A percentile compares a stretch with the other conserved stretches of the same genome.
phyloP scores from a whole-genome alignment of 2,329 filamentous ascomycete genomes.

The Coleophoma crateriformis region DNA sequence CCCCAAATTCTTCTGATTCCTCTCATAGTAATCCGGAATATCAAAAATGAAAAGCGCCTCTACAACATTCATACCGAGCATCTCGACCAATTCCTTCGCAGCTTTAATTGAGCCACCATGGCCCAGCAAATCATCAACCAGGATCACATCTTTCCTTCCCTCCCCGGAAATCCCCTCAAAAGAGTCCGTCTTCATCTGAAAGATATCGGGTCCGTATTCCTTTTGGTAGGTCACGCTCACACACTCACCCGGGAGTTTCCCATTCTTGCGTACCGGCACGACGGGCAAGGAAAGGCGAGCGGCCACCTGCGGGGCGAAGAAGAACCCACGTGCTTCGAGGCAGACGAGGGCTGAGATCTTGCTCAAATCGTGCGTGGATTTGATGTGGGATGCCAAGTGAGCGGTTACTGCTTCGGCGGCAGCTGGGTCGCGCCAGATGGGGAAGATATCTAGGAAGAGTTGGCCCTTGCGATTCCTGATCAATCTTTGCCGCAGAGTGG shows the following conservation, averaged over 20 bases:
- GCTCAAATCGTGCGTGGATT: slow-evolving; percentile 7
- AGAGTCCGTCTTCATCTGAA: slow-evolving; percentile 86
- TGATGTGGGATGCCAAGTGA: slow-evolving; percentile 10
- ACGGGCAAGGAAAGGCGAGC: slow-evolving; percentile 75
- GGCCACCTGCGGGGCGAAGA: slow-evolving; percentile 85
- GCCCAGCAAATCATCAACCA: slow-evolving; percentile 96
- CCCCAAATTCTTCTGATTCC: slow-evolving; percentile 8
- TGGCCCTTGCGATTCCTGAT: slow-evolving; percentile 6
- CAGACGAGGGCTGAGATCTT: slow-evolving; percentile 56
- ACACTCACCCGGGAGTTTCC: slow-evolving; percentile 86
- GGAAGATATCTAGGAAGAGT: slow-evolving; percentile 16
- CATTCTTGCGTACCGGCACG: slow-evolving; percentile 86
- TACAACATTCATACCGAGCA: slow-evolving; percentile 74
- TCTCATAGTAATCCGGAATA: slow-evolving; percentile 11
- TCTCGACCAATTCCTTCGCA: slow-evolving; percentile 74
- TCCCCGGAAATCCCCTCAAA: slow-evolving; percentile 44
- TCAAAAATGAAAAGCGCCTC: slow-evolving; percentile 93
- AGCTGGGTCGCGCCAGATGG: slow-evolving; percentile 12
- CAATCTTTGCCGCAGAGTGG: background rate
- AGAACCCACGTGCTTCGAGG: slow-evolving; percentile 86
- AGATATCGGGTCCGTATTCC: slow-evolving; percentile 89
- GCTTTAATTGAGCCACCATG: slow-evolving; percentile 87
- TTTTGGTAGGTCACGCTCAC: slow-evolving; percentile 82
- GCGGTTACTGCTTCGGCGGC: slow-evolving; percentile 13
- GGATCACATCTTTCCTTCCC: slow-evolving; percentile 81